Evolutionary conservation across 2,329 filamentous ascomycete species (phyloP).

Genomic region (Pseudocercospora crystallina): DNA sequence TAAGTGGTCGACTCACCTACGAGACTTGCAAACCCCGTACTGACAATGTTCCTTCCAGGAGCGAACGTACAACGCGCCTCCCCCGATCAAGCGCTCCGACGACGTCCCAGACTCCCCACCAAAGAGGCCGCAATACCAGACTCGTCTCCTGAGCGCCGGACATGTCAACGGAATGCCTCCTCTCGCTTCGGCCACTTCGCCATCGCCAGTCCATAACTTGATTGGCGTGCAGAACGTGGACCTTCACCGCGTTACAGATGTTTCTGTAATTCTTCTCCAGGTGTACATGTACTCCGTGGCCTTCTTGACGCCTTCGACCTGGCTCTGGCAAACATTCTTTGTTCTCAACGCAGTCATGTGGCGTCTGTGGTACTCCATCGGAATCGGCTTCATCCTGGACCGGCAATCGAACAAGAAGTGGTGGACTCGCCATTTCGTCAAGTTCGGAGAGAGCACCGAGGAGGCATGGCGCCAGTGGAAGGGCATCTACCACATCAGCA

Average conservation of each 20-base stretch:
- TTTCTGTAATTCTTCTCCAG: constrained; percentile 73
- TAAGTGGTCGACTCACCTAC: constrained; percentile 6
- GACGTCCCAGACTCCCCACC: constrained; percentile 42
- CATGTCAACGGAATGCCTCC: constrained; percentile 38
- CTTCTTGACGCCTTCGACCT: constrained; percentile 73
- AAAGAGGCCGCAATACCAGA: constrained; percentile 40
- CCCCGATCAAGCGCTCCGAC: constrained; percentile 58
- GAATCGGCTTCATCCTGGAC: constrained; percentile 80
- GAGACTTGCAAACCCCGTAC: neutral
- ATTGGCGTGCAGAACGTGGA: constrained; percentile 83
- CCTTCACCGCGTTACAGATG: constrained; percentile 82
- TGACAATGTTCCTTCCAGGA: constrained; percentile 47
- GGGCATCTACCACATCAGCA: constrained; percentile 88
- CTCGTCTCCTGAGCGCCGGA: constrained; percentile 40
- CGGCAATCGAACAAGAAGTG: constrained; percentile 85
- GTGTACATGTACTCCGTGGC: constrained; percentile 74
- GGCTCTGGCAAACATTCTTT: constrained; percentile 74
- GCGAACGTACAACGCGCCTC: constrained; percentile 90
- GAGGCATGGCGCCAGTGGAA: constrained; percentile 99
- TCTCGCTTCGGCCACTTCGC: constrained; percentile 50
- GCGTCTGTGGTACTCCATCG: constrained; percentile 89
- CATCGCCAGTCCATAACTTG: constrained; percentile 75
- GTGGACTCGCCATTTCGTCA: constrained; percentile 97
- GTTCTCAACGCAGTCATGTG: constrained; percentile 76
- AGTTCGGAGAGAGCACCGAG: constrained; percentile 84